Evolutionary conservation across 75 land plant genomes (phyloP).

Genomic region (Selaginella tamariscina): DNA sequence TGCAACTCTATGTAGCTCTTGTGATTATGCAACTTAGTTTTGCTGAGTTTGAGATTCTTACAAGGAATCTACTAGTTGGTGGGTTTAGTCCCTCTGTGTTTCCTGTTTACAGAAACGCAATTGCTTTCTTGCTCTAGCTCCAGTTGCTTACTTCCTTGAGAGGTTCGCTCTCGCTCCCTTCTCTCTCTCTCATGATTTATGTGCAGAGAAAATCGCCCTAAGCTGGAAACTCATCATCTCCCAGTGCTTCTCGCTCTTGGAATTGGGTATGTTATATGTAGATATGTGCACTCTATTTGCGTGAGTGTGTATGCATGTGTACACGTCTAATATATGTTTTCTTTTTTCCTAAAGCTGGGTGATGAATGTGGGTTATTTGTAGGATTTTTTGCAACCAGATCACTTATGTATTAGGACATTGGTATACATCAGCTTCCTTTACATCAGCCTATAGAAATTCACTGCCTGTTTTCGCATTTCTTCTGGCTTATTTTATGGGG

Average conservation of each 20-base stretch:
- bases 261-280: neutral
- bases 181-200: neutral
- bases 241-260: neutral
- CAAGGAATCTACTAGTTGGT: constrained; percentile 52
- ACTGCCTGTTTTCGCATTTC: constrained; percentile 71
- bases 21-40: constrained; percentile 43
- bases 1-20: constrained; percentile 12
- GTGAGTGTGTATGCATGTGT: too few species aligned
- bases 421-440: constrained; percentile 72
- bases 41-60: constrained; percentile 66
- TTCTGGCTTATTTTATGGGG: constrained; percentile 67
- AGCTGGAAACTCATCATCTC: neutral
- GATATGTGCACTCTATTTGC: too few species aligned
- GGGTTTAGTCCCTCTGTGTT: constrained; percentile 69
- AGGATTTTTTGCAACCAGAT: constrained; percentile 42
- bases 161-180: constrained; percentile 32
- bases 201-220: neutral
- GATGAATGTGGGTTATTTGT: neutral
- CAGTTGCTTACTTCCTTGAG: constrained; percentile 56
- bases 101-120: constrained; percentile 64
- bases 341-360: too few species aligned
- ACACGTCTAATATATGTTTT: too few species aligned
- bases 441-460: constrained; percentile 78
- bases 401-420: constrained; percentile 51
- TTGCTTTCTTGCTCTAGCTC: constrained; percentile 47